phyloP scores from a whole-genome alignment of 2,329 filamentous ascomycete species.

The Amauroascus niger region DNA sequence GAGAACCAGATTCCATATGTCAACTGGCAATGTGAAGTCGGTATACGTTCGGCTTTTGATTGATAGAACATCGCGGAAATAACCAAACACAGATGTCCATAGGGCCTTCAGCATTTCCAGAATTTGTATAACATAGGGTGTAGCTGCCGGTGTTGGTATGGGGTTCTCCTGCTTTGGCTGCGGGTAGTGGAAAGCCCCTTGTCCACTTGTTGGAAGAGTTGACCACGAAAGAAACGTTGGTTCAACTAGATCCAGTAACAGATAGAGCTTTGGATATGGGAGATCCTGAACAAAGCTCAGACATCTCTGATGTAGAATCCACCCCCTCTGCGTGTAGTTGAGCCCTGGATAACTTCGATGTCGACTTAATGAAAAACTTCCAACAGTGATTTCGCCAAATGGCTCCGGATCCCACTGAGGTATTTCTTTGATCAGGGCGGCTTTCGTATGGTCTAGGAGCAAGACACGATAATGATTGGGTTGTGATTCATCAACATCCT shows the following conservation, averaged over 20 bases:
- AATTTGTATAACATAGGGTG: not conserved
- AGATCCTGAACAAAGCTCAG: slow-evolving; percentile 3
- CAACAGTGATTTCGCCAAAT: not conserved
- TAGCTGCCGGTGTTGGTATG: not conserved
- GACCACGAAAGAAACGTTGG: not conserved
- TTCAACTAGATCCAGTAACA: slow-evolving; percentile 6
- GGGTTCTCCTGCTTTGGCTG: not conserved
- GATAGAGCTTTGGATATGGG: not conserved
- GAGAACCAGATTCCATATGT: not conserved
- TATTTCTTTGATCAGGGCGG: not conserved
- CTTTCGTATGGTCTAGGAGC: not conserved
- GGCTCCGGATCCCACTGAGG: not conserved
- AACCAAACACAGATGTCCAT: not conserved
- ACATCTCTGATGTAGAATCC: slow-evolving; percentile 9
- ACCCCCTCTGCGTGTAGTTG: not conserved
- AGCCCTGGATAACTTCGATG: not conserved
- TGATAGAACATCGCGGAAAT: not conserved
- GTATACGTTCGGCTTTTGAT: not conserved
- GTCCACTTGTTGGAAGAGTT: not conserved
- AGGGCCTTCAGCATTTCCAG: not conserved
- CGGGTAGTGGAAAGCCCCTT: slow-evolving; percentile 3
- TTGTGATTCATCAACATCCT: not conserved
- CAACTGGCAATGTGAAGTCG: not conserved
- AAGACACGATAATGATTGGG: slow-evolving; percentile 4
- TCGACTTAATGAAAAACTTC: not conserved